Evolutionary conservation across 768 basidiomycete species (phyloP).

Genomic region (Cystoderma amianthinum): DNA sequence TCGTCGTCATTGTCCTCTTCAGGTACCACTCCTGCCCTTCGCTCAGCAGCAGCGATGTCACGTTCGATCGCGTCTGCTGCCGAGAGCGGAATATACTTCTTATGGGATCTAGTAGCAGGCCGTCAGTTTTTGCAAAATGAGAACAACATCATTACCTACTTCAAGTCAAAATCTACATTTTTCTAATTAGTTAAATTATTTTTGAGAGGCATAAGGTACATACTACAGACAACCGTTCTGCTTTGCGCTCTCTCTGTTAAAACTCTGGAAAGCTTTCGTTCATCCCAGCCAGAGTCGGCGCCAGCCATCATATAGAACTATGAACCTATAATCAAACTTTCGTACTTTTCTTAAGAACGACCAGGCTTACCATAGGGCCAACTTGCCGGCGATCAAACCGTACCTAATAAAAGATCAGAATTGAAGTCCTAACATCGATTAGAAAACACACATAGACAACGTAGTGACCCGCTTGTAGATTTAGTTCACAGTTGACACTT

Average conservation of each 20-base stretch:
- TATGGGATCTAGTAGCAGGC: no score
- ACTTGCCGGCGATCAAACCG: constrained; percentile 13
- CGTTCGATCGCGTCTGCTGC: no score
- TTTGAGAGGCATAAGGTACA: neutral
- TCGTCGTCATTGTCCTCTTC: no score
- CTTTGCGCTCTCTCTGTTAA: constrained; percentile 9
- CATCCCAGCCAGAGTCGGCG: constrained; percentile 3
- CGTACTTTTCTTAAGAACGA: neutral
- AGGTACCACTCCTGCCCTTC: no score
- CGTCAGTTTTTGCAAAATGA: no score
- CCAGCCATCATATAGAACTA: constrained; percentile 4
- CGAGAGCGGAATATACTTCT: no score
- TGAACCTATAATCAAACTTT: neutral
- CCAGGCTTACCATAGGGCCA: no score
- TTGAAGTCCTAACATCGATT: neutral
- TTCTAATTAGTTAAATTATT: neutral
- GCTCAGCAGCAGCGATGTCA: no score
- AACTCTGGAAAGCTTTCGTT: constrained; percentile 9
- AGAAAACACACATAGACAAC: constrained; percentile 24
- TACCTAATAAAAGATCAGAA: constrained; percentile 6
- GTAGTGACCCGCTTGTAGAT: constrained; percentile 31
- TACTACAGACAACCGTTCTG: constrained; percentile 12
- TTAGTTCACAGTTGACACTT: constrained; percentile 25
- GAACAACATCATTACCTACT: neutral
- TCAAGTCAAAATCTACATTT: neutral